phyloP scores from a whole-genome alignment of 306 rosid genomes.

The Arachis hypogaea region DNA sequence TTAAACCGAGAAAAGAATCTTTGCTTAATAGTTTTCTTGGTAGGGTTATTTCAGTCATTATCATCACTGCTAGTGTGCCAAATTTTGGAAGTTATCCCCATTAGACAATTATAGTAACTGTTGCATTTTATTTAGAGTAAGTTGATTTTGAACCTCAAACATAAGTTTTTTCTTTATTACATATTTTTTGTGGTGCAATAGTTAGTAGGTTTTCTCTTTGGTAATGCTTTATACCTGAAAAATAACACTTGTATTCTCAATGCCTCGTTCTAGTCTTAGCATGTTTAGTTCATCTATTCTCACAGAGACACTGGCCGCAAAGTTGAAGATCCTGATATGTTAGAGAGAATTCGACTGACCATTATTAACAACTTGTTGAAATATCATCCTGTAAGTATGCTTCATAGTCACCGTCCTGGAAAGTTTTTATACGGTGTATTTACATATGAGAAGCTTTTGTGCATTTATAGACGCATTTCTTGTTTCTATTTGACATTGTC shows the following conservation, averaged over 20 bases:
- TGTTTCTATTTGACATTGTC: constrained; percentile 7
- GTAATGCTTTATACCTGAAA: constrained; percentile 4
- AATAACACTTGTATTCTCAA: constrained; percentile 1
- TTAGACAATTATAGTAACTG: constrained; percentile 1
- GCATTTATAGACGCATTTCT: constrained; percentile 9
- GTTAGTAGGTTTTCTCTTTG: constrained; percentile 5
- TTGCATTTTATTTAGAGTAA: background rate
- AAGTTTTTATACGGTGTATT: constrained; percentile 29
- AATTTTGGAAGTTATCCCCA: background rate
- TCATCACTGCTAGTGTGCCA: constrained; percentile 6
- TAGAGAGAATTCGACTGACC: constrained; percentile 93
- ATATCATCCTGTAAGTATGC: constrained; percentile 86
- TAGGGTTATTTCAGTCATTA: constrained; percentile 21
- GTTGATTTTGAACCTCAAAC: background rate
- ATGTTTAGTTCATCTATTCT: constrained; percentile 39
- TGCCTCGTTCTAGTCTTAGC: constrained; percentile 39
- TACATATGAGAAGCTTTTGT: constrained; percentile 20
- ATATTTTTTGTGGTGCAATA: background rate
- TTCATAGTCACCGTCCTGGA: constrained; percentile 28
- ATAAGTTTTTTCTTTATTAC: background rate
- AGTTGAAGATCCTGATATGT: constrained; percentile 94
- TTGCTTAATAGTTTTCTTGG: background rate
- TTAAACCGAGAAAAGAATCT: background rate
- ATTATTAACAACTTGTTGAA: constrained; percentile 88
- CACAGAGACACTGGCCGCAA: constrained; percentile 90